A percentile compares a stretch with the other conserved stretches of the same genome.
Evolutionary conservation across 1,284 basidiomycete species (phyloP).

Genomic region (Schizopora paradoxa): DNA sequence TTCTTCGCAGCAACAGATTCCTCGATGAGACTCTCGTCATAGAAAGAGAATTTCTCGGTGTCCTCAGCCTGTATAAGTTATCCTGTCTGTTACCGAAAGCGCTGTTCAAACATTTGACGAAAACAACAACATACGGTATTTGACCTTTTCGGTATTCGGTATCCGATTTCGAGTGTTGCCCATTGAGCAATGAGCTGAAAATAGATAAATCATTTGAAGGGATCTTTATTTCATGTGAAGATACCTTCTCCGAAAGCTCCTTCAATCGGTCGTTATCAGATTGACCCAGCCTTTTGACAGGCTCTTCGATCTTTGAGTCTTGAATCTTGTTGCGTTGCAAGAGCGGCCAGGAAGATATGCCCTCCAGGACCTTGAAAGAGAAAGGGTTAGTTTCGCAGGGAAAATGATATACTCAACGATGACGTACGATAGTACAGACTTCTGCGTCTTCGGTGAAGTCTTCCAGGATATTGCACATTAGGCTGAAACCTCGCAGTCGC

Average conservation of each 20-base stretch:
- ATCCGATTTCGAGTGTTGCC: conserved; percentile 70
- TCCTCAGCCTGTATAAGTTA: too few relatives aligned
- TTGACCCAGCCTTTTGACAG: conserved; percentile 52
- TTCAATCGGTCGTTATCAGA: conserved; percentile 55
- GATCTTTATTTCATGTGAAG: too few relatives aligned
- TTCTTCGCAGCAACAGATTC: too few relatives aligned
- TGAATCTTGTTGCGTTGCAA: conserved; percentile 91
- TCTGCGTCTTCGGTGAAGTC: conserved; percentile 75
- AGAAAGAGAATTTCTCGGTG: too few relatives aligned
- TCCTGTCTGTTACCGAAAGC: too few relatives aligned
- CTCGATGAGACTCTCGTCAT: too few relatives aligned
- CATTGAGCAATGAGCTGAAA: conserved; percentile 65
- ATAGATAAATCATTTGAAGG: conserved; percentile 12
- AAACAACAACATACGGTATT: conserved; percentile 35
- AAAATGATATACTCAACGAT: not conserved
- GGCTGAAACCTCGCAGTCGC: conserved; percentile 89
- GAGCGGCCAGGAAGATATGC: conserved; percentile 78
- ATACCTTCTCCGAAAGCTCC: conserved; percentile 53
- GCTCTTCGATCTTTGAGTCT: conserved; percentile 72
- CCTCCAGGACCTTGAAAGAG: conserved; percentile 60
- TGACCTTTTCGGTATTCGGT: conserved; percentile 78
- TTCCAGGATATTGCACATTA: conserved; percentile 86
- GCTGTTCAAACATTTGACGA: not conserved
- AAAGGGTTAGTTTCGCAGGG: conserved; percentile 11
- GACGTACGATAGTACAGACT: conserved; percentile 60